Base-by-base conservation (phyloP, 805 yeast species). In the Nakazawaea ernobii region DNA sequence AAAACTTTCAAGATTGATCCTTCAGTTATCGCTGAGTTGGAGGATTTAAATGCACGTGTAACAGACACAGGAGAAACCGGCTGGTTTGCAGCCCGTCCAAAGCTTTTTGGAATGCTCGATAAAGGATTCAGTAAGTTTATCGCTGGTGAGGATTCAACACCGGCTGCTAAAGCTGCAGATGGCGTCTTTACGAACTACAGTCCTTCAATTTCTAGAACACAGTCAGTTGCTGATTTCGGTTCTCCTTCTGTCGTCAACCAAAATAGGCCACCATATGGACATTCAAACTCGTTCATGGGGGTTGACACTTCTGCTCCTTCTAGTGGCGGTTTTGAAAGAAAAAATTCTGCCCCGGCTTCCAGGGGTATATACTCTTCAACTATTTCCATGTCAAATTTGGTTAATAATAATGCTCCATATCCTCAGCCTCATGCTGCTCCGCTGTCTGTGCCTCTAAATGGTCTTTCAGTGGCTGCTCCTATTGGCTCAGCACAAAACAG, bases 81-180 rank as follows among this genome's bases (percentile, higher is more conserved):
- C 4, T 91, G 97, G 97, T 76, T 90, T 53, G 84, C 87, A 11
- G 59, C 61, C 10, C 59, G 60, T 36, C 85, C 84, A 24, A 82
- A 79, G 54, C 70, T 88, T 45, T 88, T 96, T 96, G 92, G 94
- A 9, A 91, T 85, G 38, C 64, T 88, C 39, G 96, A 88, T 61
- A 88, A 88, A 60, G 79, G 86, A 5, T 80, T 85, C 58, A 82
- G 78, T 59, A 82, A 81, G 60, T 81, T 84, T 62, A 90, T 92
- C 49, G 84, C 95, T 35, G 97, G 96, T 1, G 97, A 92, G 42
- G 95, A 86, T 32, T 5, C 42, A 15, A 17, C 39, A 24, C 42
- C 51, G 1, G 42, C 36, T 35, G 41, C 27, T 5, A 65, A 65
- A n/a, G 29, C 39, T 26, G 71, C 72, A 1, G 73, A 69, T 35